A percentile compares a stretch with the other conserved stretches of the same genome.
These are phyloP conservation scores for Tolypocladium guangdongense DNA, from an alignment of 2,329 filamentous ascomycete species.

Conservation along the genomic window DNA sequence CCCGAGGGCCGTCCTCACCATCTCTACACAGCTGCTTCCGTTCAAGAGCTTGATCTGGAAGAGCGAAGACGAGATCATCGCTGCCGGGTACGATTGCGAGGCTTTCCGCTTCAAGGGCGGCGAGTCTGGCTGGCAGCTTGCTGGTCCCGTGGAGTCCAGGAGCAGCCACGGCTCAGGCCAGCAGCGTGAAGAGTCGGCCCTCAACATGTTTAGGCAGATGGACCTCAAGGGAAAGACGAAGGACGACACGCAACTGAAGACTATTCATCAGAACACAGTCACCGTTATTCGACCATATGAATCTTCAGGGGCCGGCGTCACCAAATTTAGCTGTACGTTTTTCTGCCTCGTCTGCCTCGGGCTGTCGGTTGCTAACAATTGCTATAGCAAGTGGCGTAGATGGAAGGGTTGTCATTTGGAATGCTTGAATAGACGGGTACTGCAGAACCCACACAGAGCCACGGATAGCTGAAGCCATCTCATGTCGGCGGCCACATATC, in stretches of 20 bases:
- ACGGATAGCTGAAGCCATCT: neutral
- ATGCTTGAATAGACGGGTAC: constrained; percentile 32
- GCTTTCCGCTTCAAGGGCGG: constrained; percentile 80
- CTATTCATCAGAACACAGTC: constrained; percentile 94
- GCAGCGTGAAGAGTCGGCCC: constrained; percentile 73
- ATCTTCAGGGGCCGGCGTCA: constrained; percentile 50
- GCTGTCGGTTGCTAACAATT: constrained; percentile 14
- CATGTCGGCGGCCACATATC: neutral
- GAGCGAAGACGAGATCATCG: constrained; percentile 84
- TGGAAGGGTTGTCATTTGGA: constrained; percentile 73
- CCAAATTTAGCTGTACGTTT: constrained; percentile 77
- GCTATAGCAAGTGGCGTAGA: constrained; percentile 66
- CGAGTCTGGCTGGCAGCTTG: constrained; percentile 71
- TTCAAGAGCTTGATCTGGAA: constrained; percentile 93
- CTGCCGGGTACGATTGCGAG: constrained; percentile 83
- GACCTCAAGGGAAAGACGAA: constrained; percentile 88
- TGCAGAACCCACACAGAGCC: neutral
- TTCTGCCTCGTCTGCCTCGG: neutral
- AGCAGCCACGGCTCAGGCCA: constrained; percentile 49
- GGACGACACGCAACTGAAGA: constrained; percentile 90
- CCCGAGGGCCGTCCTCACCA: constrained; percentile 78
- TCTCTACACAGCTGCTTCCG: constrained; percentile 81
- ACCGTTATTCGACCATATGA: constrained; percentile 72
- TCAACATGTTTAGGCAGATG: constrained; percentile 99
- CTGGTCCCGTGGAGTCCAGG: constrained; percentile 71